These are phyloP conservation scores for Fusarium ramigenum DNA, from an alignment of 2,329 filamentous ascomycete species.

Conservation along the genomic window DNA sequence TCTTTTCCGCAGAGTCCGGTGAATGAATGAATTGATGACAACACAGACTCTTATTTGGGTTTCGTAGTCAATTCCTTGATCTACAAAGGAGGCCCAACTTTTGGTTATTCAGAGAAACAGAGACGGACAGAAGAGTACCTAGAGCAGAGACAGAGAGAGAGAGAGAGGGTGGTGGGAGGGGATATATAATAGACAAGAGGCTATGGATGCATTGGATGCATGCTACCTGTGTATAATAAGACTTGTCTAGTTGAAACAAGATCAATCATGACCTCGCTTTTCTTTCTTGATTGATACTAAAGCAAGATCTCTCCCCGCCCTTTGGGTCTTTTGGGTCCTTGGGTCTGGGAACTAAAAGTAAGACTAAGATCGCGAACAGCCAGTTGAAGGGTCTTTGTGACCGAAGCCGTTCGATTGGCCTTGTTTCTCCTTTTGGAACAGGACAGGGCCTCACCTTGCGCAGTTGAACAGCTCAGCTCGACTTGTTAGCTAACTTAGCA, in stretches of 20 bases:
- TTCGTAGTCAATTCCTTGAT: constrained; percentile 25
- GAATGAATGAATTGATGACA: neutral
- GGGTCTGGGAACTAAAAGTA: constrained; percentile 20
- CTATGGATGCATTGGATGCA: neutral
- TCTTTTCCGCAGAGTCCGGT: constrained; percentile 13
- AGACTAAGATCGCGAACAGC: constrained; percentile 38
- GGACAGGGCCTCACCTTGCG: neutral
- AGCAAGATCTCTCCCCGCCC: constrained; percentile 12
- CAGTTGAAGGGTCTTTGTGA: constrained; percentile 34
- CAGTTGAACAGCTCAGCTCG: neutral
- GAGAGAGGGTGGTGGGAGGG: neutral
- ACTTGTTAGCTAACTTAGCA: neutral
- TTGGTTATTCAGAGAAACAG: neutral
- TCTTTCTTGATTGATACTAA: neutral
- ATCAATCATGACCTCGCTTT: neutral
- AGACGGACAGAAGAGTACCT: neutral
- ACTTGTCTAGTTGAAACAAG: constrained; percentile 6
- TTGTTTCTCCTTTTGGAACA: constrained; percentile 20
- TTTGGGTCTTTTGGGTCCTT: constrained; percentile 38
- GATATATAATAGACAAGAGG: neutral
- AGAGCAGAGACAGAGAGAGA: neutral
- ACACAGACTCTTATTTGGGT: constrained; percentile 15
- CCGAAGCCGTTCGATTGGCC: constrained; percentile 39
- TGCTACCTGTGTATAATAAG: neutral
- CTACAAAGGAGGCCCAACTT: neutral